Percentiles rank a stretch among this genome's conserved stretches.
Conservation (phyloP, 73 alveolate genomes). For the Paramecium tetraurelia region DNA sequence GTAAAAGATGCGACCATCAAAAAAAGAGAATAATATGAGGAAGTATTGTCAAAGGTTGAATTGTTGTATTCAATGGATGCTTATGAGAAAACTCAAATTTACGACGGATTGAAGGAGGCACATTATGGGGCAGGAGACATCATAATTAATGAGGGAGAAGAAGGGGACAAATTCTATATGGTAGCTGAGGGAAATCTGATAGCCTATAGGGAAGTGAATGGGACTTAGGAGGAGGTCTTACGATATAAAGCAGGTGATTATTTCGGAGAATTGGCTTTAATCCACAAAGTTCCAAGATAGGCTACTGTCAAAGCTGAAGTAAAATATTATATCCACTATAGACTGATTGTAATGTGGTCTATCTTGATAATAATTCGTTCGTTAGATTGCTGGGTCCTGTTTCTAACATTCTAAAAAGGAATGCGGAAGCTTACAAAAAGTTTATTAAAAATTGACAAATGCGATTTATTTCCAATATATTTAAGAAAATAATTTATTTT, state of each 20-base stretch:
- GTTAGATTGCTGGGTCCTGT: conserved; percentile 73
- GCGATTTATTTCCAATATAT: not conserved
- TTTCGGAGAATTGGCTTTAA: conserved; percentile 94
- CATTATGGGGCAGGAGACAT: conserved; percentile 70
- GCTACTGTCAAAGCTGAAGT: conserved; percentile 86
- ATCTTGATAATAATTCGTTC: conserved; percentile 69
- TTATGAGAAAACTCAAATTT: conserved; percentile 80
- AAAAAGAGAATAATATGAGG: conserved; percentile 88
- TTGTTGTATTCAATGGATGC: conserved; percentile 80
- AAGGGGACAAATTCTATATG: conserved; percentile 75
- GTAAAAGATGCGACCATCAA: conserved; percentile 81
- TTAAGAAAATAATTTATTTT: not conserved
- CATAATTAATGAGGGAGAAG: conserved; percentile 76
- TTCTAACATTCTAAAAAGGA: conserved; percentile 73
- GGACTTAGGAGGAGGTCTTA: conserved; percentile 79
- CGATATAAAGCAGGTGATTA: conserved; percentile 85
- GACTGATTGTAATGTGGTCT: conserved; percentile 68
- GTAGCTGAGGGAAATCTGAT: conserved; percentile 76
- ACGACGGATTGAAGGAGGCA: conserved; percentile 84
- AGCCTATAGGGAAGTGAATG: conserved; percentile 79
- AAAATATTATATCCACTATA: conserved; percentile 22
- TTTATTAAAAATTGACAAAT: conserved; percentile 33
- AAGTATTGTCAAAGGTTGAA: conserved; percentile 74
- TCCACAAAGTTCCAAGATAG: conserved; percentile 91
- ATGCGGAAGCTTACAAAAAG: conserved; percentile 67